A percentile compares a stretch with the other conserved stretches of the same genome.
Conservation (phyloP, 1,284 basidiomycete genomes). For the Paramarasmius palmivorus region DNA sequence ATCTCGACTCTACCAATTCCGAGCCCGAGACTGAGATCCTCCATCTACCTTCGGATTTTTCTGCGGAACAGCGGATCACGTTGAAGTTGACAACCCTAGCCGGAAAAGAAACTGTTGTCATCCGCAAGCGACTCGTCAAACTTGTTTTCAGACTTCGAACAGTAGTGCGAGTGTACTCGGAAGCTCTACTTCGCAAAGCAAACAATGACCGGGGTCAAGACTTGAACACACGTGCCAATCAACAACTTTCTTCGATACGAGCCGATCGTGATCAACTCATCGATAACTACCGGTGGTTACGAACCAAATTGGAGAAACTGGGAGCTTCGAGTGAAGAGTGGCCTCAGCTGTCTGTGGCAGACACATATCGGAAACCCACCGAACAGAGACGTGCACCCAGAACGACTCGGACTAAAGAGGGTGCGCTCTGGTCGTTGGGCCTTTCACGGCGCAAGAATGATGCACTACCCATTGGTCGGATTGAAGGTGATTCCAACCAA, state of each 20-base stretch:
- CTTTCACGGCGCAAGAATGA: neutral
- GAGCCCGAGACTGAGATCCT: too few species aligned
- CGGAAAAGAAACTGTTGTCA: too few species aligned
- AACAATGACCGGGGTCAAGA: too few species aligned
- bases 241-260: neutral
- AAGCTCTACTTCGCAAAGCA: too few species aligned
- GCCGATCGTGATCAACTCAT: neutral
- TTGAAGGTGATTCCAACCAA: neutral
- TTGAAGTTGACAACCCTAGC: too few species aligned
- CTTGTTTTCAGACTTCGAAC: too few species aligned
- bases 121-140: too few species aligned
- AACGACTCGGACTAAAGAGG: neutral
- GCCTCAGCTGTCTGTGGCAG: neutral
- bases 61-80: too few species aligned
- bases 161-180: too few species aligned
- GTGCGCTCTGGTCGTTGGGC: conserved; percentile 1
- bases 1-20: too few species aligned
- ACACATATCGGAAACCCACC: conserved; percentile 6
- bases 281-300: neutral
- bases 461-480: neutral
- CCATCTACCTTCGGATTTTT: too few species aligned
- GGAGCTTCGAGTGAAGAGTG: neutral
- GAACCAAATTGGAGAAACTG: neutral
- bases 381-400: neutral
- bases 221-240: too few species aligned